Evolutionary conservation across 257 asterid genomes (phyloP).

Genomic region (Solanum dulcamara): DNA sequence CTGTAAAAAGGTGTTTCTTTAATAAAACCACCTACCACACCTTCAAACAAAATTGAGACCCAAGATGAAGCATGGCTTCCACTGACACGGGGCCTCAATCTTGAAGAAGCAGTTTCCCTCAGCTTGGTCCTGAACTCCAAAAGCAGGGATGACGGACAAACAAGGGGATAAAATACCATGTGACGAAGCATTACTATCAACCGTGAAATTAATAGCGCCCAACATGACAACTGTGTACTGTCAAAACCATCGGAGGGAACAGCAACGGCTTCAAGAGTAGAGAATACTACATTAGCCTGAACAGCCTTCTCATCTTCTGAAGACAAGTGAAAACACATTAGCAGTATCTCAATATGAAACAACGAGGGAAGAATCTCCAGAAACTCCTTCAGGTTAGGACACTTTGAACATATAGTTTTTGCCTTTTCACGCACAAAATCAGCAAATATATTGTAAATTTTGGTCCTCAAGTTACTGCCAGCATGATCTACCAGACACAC

Average conservation of each 20-base stretch:
- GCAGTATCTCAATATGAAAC: constrained; percentile 75
- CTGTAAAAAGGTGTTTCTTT: constrained; percentile 32
- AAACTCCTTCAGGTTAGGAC: constrained; percentile 52
- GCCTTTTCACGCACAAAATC: constrained; percentile 48
- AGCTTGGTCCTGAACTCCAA: constrained; percentile 66
- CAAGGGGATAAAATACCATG: constrained; percentile 55
- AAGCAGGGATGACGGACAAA: constrained; percentile 71
- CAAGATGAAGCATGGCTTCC: constrained; percentile 49
- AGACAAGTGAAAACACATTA: constrained; percentile 75
- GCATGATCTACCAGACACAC: constrained; percentile 46
- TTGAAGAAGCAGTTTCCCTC: constrained; percentile 40
- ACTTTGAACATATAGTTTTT: constrained; percentile 30
- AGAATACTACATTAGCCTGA: constrained; percentile 40
- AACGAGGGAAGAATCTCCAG: constrained; percentile 66
- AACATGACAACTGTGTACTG: constrained; percentile 58
- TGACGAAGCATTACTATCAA: constrained; percentile 84
- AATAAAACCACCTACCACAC: constrained; percentile 20
- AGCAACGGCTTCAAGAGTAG: constrained; percentile 39
- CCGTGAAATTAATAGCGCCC: constrained; percentile 81
- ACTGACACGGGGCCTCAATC: constrained; percentile 21
- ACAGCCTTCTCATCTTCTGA: constrained; percentile 60
- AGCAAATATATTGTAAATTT: constrained; percentile 41
- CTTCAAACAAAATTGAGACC: constrained; percentile 57
- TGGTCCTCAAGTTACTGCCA: constrained; percentile 65
- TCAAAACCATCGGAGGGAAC: constrained; percentile 36